Evolutionary conservation across 345 rosid species (phyloP).

Genomic region (Kandelia obovata): DNA sequence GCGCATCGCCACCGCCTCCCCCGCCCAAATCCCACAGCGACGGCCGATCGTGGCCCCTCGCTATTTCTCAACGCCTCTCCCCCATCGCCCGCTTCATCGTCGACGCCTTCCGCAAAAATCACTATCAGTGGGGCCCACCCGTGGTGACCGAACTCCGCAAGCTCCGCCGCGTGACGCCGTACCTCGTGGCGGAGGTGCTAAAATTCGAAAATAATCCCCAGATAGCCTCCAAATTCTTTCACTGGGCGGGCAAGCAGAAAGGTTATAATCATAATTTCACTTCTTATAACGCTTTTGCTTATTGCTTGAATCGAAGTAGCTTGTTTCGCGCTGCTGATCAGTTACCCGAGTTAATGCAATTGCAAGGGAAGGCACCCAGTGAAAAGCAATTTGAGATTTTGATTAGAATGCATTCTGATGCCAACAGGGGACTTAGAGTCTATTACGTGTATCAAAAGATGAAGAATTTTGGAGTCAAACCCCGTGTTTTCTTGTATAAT

Average conservation of each 20-base stretch:
- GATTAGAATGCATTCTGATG: conserved; percentile 90
- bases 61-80: conserved; percentile 50
- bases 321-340: conserved; percentile 81
- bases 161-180: conserved; percentile 86
- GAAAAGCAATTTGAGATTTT: conserved; percentile 91
- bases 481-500: conserved; percentile 70
- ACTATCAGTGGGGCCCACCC: conserved; percentile 56
- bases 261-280: conserved; percentile 71
- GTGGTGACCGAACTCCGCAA: conserved; percentile 64
- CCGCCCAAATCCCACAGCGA: conserved; percentile 2
- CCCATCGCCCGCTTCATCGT: conserved; percentile 81
- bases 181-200: conserved; percentile 74
- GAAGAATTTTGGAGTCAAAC: conserved; percentile 73
- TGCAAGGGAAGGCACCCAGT: conserved; percentile 70
- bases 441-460: conserved; percentile 80
- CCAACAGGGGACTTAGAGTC: conserved; percentile 71
- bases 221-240: conserved; percentile 77
- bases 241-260: conserved; percentile 92
- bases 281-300: conserved; percentile 83
- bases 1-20: conserved; percentile 22
- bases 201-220: conserved; percentile 52
- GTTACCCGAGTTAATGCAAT: conserved; percentile 78
- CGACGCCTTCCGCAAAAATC: conserved; percentile 66
- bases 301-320: conserved; percentile 64
- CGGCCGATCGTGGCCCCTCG: conserved; percentile 23